phyloP scores from a whole-genome alignment of 371 early-diverging fungal species.

The Chytridium lagenaria region DNA sequence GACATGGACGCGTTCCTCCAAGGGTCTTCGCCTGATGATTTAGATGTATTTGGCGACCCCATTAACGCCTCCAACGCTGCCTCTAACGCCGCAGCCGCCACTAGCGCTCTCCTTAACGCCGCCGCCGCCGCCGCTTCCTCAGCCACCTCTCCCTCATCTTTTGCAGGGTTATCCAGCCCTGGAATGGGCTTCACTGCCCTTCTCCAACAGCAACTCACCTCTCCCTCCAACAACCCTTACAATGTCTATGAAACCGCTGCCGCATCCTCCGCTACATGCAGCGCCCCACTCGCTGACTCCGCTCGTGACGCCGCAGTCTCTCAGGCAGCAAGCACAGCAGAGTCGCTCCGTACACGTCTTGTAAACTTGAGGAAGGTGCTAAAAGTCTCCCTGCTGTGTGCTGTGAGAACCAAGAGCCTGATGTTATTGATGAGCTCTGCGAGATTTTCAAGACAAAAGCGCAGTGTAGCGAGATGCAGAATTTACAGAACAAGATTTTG shows the following conservation, averaged over 20 bases:
- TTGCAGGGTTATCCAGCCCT: not conserved
- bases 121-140: not conserved
- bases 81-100: conserved; percentile 1
- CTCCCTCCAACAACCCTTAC: not conserved
- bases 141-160: not conserved
- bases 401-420: conserved; percentile 30
- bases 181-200: not conserved
- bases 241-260: not conserved
- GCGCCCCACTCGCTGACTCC: not conserved
- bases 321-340: conserved; percentile 6
- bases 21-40: conserved; percentile 8
- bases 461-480: conserved; percentile 37
- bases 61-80: not conserved
- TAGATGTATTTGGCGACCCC: conserved; percentile 13
- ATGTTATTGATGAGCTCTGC: conserved; percentile 45
- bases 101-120: not conserved
- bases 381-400: conserved; percentile 2
- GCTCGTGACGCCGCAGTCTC: not conserved
- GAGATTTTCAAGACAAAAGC: conserved; percentile 47
- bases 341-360: no score
- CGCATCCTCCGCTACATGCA: not conserved
- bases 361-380: conserved; percentile 10
- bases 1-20: conserved; percentile 21
- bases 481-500: conserved; percentile 40
- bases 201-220: not conserved